Conservation (phyloP, 345 rosid species). For the Arabis hirsuta region DNA sequence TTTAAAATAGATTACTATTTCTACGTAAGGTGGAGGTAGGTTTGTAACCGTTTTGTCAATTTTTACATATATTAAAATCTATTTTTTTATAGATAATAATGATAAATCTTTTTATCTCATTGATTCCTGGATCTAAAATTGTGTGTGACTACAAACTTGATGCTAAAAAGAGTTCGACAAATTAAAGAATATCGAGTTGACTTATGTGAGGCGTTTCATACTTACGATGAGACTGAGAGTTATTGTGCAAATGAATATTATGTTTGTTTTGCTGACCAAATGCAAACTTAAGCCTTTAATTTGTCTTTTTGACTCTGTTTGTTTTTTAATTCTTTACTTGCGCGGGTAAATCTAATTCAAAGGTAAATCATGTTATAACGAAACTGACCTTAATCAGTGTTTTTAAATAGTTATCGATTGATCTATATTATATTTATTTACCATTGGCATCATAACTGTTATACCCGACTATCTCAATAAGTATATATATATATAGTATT, state of each 20-base stretch:
- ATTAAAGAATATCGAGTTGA: slow-evolving; percentile 29
- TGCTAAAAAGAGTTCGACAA: not conserved
- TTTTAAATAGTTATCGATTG: not conserved
- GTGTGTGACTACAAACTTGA: not conserved
- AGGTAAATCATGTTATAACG: not conserved
- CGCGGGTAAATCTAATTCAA: slow-evolving; percentile 22
- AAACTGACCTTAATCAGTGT: not conserved
- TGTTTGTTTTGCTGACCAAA: slow-evolving; percentile 35
- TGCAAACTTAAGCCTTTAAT: slow-evolving; percentile 8
- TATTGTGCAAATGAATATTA: slow-evolving; percentile 13
- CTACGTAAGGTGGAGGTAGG: slow-evolving; percentile 35
- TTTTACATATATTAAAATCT: not conserved
- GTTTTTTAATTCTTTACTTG: slow-evolving; percentile 17
- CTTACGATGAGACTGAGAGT: not conserved
- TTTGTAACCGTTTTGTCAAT: slow-evolving; percentile 41
- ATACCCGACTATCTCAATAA: too few relatives aligned
- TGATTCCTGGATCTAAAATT: not conserved
- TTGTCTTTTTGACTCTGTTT: slow-evolving; percentile 19
- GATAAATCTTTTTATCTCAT: not conserved
- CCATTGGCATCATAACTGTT: too few relatives aligned
- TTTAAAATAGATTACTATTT: slow-evolving; percentile 19
- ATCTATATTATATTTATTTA: not conserved
- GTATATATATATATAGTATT: too few relatives aligned
- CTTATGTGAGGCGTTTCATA: slow-evolving; percentile 30
- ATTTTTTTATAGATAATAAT: not conserved